phyloP scores from a whole-genome alignment of 805 yeast genomes.

The Candida tammaniensis region DNA sequence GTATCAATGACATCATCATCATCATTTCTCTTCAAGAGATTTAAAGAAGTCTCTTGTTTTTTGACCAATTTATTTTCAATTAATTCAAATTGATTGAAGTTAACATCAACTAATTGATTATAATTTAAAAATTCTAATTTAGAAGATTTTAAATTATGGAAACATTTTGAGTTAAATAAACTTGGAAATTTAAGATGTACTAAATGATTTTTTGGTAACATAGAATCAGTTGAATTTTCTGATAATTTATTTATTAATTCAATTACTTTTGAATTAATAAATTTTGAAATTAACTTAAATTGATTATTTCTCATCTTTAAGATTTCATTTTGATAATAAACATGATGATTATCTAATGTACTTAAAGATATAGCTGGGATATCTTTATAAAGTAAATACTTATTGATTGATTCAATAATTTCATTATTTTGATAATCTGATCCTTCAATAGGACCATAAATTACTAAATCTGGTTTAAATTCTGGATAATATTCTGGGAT shows the following conservation, averaged over 20 bases:
- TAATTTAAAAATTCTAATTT: constrained; percentile 3
- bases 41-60: too few relatives aligned
- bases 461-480: constrained; percentile 29
- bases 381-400: constrained; percentile 9
- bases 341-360: constrained; percentile 24
- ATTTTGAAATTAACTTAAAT: constrained; percentile 20
- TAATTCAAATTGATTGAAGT: constrained; percentile 6
- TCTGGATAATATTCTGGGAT: constrained; percentile 23
- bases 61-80: constrained; percentile 5
- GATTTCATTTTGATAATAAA: constrained; percentile 33
- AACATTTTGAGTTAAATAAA: constrained; percentile 9
- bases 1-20: constrained; percentile 1
- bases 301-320: constrained; percentile 18
- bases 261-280: constrained; percentile 22
- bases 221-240: not conserved
- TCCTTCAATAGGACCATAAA: constrained; percentile 36
- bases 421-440: not conserved
- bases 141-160: not conserved
- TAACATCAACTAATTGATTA: constrained; percentile 5
- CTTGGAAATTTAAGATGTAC: constrained; percentile 11
- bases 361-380: constrained; percentile 22
- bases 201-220: constrained; percentile 11
- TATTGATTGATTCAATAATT: constrained; percentile 5
- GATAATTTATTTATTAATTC: constrained; percentile 18
- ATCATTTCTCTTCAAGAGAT: too few relatives aligned